Percentiles rank a stretch among this genome's conserved stretches.
These are phyloP conservation scores for Tuber melanosporum DNA, from an alignment of 495 filamentous ascomycete genomes.

Conservation along the genomic window DNA sequence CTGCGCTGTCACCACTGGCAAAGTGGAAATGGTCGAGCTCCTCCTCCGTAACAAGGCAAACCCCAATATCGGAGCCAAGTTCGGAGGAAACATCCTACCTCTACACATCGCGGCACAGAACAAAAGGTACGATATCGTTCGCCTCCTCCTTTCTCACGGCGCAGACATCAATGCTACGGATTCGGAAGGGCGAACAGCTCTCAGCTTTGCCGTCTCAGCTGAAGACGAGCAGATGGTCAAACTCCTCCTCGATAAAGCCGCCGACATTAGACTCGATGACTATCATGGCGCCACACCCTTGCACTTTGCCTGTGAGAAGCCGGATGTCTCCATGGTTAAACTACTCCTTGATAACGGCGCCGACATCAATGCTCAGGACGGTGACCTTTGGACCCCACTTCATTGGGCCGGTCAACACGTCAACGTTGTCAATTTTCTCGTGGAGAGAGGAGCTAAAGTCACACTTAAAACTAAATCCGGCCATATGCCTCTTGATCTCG, in stretches of 20 bases:
- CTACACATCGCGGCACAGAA: neutral
- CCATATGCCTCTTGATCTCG: neutral
- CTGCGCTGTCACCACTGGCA: constrained; percentile 36
- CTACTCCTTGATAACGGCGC: neutral
- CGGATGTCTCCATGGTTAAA: neutral
- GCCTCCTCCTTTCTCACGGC: neutral
- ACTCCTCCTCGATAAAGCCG: neutral
- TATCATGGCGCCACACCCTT: neutral
- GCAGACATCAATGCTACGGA: constrained; percentile 14
- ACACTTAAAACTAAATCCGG: neutral
- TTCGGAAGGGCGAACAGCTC: constrained; percentile 24
- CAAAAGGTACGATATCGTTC: neutral
- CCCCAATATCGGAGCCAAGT: constrained; percentile 12
- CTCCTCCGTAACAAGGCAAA: constrained; percentile 42
- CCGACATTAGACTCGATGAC: neutral
- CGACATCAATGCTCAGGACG: neutral
- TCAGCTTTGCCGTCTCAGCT: constrained; percentile 26
- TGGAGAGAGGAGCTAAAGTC: neutral
- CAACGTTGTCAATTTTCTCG: neutral
- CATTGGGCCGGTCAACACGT: neutral
- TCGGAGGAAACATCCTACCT: neutral
- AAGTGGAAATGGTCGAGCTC: constrained; percentile 31
- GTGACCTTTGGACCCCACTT: neutral
- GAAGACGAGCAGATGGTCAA: neutral
- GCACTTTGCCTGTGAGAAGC: neutral